A percentile compares a stretch with the other conserved stretches of the same genome.
Evolutionary conservation across 352 stramenopile species (phyloP).

Genomic region (Peronospora farinosa): DNA sequence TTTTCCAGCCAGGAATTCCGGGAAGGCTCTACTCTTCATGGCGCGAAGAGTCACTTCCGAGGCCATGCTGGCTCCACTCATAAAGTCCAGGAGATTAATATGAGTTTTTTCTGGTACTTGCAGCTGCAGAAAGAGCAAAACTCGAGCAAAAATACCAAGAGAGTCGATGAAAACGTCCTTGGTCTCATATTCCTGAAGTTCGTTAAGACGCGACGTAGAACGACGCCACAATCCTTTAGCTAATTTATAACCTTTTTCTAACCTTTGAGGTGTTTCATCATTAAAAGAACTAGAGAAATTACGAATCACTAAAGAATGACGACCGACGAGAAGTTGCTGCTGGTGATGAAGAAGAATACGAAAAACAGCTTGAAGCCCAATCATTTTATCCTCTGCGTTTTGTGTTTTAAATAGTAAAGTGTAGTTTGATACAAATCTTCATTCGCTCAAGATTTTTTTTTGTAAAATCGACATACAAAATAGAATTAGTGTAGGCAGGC

Average conservation of each 20-base stretch:
- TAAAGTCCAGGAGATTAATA: conserved; percentile 40
- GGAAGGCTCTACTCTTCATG: conserved; percentile 33
- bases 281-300: conserved; percentile 10
- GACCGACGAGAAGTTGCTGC: not conserved
- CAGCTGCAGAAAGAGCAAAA: conserved; percentile 33
- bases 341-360: not conserved
- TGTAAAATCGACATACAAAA: not conserved
- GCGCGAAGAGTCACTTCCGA: conserved; percentile 30
- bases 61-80: conserved; percentile 33
- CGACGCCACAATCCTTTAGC: conserved; percentile 6
- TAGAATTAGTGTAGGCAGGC: not conserved
- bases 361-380: not conserved
- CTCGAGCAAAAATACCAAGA: conserved; percentile 3
- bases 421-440: too few species aligned
- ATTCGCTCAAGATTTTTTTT: not conserved
- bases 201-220: too few species aligned
- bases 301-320: not conserved
- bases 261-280: not conserved
- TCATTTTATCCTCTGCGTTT: not conserved
- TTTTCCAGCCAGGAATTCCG: conserved; percentile 30
- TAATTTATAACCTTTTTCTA: conserved; percentile 20
- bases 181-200: too few species aligned
- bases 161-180: conserved; percentile 3
- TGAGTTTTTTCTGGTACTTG: conserved; percentile 31
- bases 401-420: too few species aligned